Evolutionary conservation across 257 asterid genomes (phyloP).

Genomic region (Fraxinus americana): DNA sequence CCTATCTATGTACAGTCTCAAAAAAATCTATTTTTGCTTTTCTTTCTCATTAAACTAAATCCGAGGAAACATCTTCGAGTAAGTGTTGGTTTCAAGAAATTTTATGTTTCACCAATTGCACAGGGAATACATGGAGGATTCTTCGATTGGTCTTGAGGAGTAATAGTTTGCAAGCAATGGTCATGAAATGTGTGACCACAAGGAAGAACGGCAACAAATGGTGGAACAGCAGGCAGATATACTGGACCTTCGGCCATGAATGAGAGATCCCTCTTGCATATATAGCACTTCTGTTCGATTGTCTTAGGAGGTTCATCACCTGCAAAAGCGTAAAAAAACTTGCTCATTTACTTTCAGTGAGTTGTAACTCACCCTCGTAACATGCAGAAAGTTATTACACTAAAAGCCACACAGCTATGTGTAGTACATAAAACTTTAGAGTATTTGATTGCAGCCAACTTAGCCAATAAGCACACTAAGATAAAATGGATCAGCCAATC

Average conservation of each 20-base stretch:
- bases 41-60: conserved; percentile 29
- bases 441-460: background rate
- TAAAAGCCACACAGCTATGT: background rate
- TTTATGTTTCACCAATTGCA: conserved; percentile 60
- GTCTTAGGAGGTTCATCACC: conserved; percentile 49
- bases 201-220: conserved; percentile 69
- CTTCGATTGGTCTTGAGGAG: conserved; percentile 54
- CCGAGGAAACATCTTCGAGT: background rate
- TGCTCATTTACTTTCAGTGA: background rate
- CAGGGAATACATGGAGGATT: conserved; percentile 90
- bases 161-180: conserved; percentile 72
- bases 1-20: conserved; percentile 34
- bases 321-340: conserved; percentile 31
- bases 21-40: background rate
- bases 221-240: conserved; percentile 52
- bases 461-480: background rate
- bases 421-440: background rate
- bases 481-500: background rate
- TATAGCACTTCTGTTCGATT: conserved; percentile 45
- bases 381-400: background rate
- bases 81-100: conserved; percentile 7
- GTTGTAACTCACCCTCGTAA: too few species aligned
- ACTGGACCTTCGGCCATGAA: conserved; percentile 60
- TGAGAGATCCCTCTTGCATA: conserved; percentile 78
- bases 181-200: conserved; percentile 90